Percentiles rank a stretch among this genome's conserved stretches.
Evolutionary conservation across 768 basidiomycete genomes (phyloP).

Genomic region (Lentinus tigrinus): DNA sequence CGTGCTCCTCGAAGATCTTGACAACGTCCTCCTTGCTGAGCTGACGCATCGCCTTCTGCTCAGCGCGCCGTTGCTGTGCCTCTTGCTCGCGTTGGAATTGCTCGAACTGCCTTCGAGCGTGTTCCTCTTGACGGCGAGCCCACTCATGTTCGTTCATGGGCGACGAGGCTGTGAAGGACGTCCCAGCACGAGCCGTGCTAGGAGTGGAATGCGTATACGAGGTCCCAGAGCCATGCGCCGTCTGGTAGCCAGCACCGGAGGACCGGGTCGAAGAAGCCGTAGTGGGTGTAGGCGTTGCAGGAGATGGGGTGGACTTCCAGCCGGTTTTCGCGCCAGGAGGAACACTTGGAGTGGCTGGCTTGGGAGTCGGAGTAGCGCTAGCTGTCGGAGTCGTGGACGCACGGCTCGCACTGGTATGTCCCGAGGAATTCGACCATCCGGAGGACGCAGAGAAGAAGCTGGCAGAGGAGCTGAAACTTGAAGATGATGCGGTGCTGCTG

Average conservation of each 20-base stretch:
- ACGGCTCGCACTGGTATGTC: conserved; percentile 22
- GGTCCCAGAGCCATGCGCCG: not conserved
- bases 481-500: conserved; percentile 27
- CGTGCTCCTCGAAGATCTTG: conserved; percentile 59
- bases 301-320: conserved; percentile 13
- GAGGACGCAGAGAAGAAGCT: conserved; percentile 24
- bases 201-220: conserved; percentile 4
- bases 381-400: conserved; percentile 29
- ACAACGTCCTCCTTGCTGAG: conserved; percentile 57
- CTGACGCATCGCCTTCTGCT: conserved; percentile 37
- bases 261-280: conserved; percentile 7
- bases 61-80: conserved; percentile 46
- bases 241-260: conserved; percentile 1
- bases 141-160: conserved; percentile 47
- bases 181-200: conserved; percentile 13
- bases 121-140: conserved; percentile 62
- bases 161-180: conserved; percentile 19
- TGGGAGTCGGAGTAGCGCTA: conserved; percentile 2
- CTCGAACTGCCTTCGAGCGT: conserved; percentile 65
- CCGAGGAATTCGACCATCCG: conserved; percentile 13
- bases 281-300: not conserved
- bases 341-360: not conserved
- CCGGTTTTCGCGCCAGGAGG: conserved; percentile 1
- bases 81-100: conserved; percentile 69
- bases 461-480: conserved; percentile 21